Evolutionary conservation across 441 rosid species (phyloP), one percentile per base, ranked within the genome.

Genomic region (Bruguiera hainesii): DNA sequence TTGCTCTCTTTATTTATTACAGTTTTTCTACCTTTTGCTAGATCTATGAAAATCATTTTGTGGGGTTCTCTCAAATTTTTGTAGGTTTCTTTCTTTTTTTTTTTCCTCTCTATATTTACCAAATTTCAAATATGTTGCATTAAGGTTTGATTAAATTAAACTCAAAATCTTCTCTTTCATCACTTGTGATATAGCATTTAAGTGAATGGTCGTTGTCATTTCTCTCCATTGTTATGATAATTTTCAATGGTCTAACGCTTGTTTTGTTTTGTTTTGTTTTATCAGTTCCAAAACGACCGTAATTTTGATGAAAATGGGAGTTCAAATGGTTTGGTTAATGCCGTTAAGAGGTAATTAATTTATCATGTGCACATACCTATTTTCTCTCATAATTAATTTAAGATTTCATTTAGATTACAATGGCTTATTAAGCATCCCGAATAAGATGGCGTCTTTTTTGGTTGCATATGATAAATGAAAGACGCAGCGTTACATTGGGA

Each of bases 261-360:
- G 19, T 39, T 79, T 66, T 72, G 39, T 51, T 63, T 52, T 35
- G 19, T 39, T 79, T 66, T 72, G 39, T 51, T 63, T 53, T 35
- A 29, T 37, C 78, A 89, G 90, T 80, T 83, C 28, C 77, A 75
- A 31, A 78, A 69, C 51, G 88, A 82, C 31, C 81, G 76, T 51
- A 67, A 71, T 71, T 80, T 75, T 31, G 68, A 74, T 35, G 83
- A 65, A 69, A 85, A 83, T 70, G 85, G 67, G 52, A 88, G 87
- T 83, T 71, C 76, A 64, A 75, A 74, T 33, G 81, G 81, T 73
- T 81, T 83, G 55, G 28, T 68, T 58, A 83, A 77, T 71, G 77
- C 76, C 55, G 65, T 72, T 21, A 71, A 76, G 65, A 84, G 91
- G 91, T 84, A 78, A 69, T 58, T 65, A 23, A 26, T 35, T 42